These are phyloP conservation scores for Rhizophora apiculata DNA, from an alignment of 345 rosid species.

Conservation along the genomic window DNA sequence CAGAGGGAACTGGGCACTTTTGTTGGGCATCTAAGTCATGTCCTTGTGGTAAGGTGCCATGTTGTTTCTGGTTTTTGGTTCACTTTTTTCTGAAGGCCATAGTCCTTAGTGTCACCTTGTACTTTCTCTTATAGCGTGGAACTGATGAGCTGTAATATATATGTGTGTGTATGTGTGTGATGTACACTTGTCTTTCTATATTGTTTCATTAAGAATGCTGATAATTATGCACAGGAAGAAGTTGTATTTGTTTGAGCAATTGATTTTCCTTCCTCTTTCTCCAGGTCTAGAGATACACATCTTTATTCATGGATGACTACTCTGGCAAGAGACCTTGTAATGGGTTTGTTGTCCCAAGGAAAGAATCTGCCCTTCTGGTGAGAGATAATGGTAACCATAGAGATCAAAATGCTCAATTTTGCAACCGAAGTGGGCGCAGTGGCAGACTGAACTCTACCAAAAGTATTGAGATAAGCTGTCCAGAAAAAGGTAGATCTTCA, in stretches of 20 bases:
- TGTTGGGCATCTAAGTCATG: background rate
- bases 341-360: slow-evolving; percentile 42
- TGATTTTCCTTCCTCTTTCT: slow-evolving; percentile 6
- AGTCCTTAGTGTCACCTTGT: too few relatives aligned
- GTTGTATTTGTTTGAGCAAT: background rate
- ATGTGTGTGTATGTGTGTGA: too few relatives aligned
- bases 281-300: slow-evolving; percentile 33
- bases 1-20: background rate
- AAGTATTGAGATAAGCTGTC: slow-evolving; percentile 41
- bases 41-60: too few relatives aligned
- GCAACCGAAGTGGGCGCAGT: slow-evolving; percentile 62
- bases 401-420: slow-evolving; percentile 55
- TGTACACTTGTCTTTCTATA: background rate
- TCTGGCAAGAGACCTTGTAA: slow-evolving; percentile 60
- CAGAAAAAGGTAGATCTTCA: slow-evolving; percentile 53
- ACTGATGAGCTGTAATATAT: background rate
- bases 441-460: slow-evolving; percentile 52
- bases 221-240: background rate
- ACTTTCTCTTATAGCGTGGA: too few relatives aligned
- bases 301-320: slow-evolving; percentile 63
- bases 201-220: background rate
- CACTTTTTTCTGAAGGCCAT: background rate
- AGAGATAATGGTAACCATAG: slow-evolving; percentile 55
- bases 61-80: background rate
- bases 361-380: slow-evolving; percentile 50